Evolutionary conservation across 371 early-diverging fungal genomes (phyloP), one percentile per base, ranked within the genome.

Genomic region (Mucor racemosus): DNA sequence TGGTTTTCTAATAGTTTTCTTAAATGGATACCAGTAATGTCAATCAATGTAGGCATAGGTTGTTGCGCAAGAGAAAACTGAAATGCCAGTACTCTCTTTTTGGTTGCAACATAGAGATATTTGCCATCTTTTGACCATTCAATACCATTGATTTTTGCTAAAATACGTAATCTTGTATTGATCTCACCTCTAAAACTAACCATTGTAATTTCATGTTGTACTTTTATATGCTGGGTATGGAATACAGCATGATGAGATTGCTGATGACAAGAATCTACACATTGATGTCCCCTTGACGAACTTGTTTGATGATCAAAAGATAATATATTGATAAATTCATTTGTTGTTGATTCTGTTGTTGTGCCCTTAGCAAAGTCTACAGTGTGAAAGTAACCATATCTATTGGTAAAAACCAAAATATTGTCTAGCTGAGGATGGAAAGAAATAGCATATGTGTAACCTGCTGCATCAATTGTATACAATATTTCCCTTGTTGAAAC

Each of bases 321-420:
- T 15, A 42, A 19, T 4, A 62, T 40, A 26, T 53, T 33, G 3
- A 46, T 21, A 11, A 17, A 8, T 40, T 64, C 21, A 0, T 61
- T 36, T 5, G 40, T 34, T 35, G 17, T 34, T 7, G 38, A n/a
- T n/a, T n/a, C n/a, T n/a, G n/a, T 31, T 14, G 58, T 63, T 13
- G 42, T 36, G 33, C 46, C 68, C 61, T 75, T 67, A 11, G 77
- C 68, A 9, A 85, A 65, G 34, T 87, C 77, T 15, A 87, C 81
- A 7, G 86, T 81, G 54, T 87, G 87, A 31, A 85, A 78, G 62
- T 84, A 87, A 0, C 87, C 87, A 55, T 87, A 87, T 53, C 87
- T 76, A 41, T 85, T 85, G 63, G 79, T 73, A 39, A 85, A 84
- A 1, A 81, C 81, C 60, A 87, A 73, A 19, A 87, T 64, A 35